Base-by-base conservation (phyloP, 2,329 filamentous ascomycete genomes). In the Cyphellophora attinorum region DNA sequence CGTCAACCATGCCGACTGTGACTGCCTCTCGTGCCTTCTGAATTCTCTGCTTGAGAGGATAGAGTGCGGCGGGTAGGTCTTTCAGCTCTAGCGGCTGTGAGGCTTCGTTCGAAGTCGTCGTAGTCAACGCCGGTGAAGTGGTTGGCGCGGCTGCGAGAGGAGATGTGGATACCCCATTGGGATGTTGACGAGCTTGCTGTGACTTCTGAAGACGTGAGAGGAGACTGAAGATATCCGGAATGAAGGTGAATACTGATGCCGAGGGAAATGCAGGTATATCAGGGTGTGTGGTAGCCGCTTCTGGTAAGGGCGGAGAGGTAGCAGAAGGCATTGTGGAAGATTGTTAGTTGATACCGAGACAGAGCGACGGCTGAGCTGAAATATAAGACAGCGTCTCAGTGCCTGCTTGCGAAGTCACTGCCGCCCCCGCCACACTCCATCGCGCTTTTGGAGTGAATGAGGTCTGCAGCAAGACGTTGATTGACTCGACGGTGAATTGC, bases 181-280 rank as follows among this genome's bases (percentile, higher is more conserved):
- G n/a, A n/a, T 18, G 29, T 18, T 18, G 10, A 15, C 27, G 3
- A 17, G 61, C 67, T 47, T 82, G 75, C 19, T 47, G 39, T 16
- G 46, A 38, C 15, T 42, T 34, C 3, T 31, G 34, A 12, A 95
- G 72, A 33, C 83, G 82, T 46, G 76, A 68, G 41, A 95, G 76
- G 47, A 93, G 75, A 39, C 77, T 70, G 51, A 85, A 79, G 35
- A 95, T 75, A 51, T 86, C 77, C 16, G 86, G 85, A 35, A 93
- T 73, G 48, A 85, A 76, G 64, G 94, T 88, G 62, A 95, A 85
- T 32, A 77, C 76, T 58, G 88, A 80, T 17, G 88, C 82, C 32
- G 83, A 74, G 42, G 91, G 81, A 37, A 80, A 76, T 3, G 72
- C 62, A 19, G 41, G 42, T 11, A 45, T 33, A 30, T 45, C 40